Base-by-base conservation (phyloP, 495 filamentous ascomycete species). In the Aspergillus leporis region DNA sequence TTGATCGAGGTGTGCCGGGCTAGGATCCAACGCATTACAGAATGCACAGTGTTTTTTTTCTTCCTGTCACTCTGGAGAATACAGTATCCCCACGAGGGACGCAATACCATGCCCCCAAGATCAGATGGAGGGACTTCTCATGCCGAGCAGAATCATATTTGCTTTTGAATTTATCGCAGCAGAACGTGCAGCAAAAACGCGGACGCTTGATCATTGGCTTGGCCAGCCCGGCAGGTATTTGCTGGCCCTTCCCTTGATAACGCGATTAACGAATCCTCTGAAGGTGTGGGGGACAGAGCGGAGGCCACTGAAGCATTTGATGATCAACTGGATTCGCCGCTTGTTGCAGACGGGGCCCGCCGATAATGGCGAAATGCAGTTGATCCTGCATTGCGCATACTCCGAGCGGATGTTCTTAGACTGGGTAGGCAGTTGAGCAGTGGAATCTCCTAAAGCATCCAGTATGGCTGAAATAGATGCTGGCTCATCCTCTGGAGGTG, bases 121-220 rank as follows among this genome's bases (percentile, higher is more conserved):
- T 86, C 49, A 93, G 66, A 70, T 93, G 90, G 22, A 91, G 72
- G 4, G 88, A 87, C 60, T 91, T 92, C 67, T 93, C 90, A 69
- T 93, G 90, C 45, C 90, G 77, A 52, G 87, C 83, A 89, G 88
- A 92, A 70, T 92, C 89, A 67, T 90, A 89, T 63, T 91, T 92
- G 38, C 82, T 89, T 58, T 86, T 85, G 75, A 91, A 92, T 1
- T 80, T 85, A 55, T 91, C 88, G 9, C 87, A 89, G 69, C 89
- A 92, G 73, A 92, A 92, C 5, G 89, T 92, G 67, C 89, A 92
- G 40, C 65, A 65, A 25, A 63, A 70, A 36, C 30, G 40, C 28
- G 63, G 58, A 5, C 54, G 85, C 6, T 45, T 46, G n/a, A 10
- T 63, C 72, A 58, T 67, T 61, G 88, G 85, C 8, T 79, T 82